A percentile compares a stretch with the other conserved stretches of the same genome.
Conservation (phyloP, 2,329 filamentous ascomycete genomes). For the Lizonia empirigonia region DNA sequence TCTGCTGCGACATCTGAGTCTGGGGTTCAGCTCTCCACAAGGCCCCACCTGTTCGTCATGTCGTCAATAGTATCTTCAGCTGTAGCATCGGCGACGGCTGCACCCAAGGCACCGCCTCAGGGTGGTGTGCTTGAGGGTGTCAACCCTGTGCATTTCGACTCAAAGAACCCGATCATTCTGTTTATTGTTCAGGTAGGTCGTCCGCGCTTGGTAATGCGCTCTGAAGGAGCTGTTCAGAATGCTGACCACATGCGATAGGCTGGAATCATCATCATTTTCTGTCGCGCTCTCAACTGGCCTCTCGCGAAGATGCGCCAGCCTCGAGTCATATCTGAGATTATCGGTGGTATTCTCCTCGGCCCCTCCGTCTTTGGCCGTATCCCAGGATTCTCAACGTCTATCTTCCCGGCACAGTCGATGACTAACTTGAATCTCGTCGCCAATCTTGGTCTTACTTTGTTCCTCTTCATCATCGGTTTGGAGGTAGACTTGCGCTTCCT, state of each 20-base stretch:
- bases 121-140: slow-evolving; percentile 73
- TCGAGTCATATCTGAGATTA: slow-evolving; percentile 82
- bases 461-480: slow-evolving; percentile 84
- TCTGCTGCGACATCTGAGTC: slow-evolving; percentile 1
- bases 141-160: slow-evolving; percentile 70
- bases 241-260: slow-evolving; percentile 55
- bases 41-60: slow-evolving; percentile 25
- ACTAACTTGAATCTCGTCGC: slow-evolving; percentile 77
- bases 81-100: slow-evolving; percentile 25
- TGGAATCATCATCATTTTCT: slow-evolving; percentile 75
- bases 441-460: slow-evolving; percentile 82
- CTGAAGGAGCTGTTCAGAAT: not conserved
- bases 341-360: slow-evolving; percentile 82
- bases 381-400: slow-evolving; percentile 74
- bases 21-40: slow-evolving; percentile 8
- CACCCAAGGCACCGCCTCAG: slow-evolving; percentile 55
- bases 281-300: slow-evolving; percentile 75
- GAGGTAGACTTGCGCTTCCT: slow-evolving; percentile 84
- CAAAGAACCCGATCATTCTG: slow-evolving; percentile 73
- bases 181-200: slow-evolving; percentile 74
- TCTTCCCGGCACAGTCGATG: slow-evolving; percentile 78
- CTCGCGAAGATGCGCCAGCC: slow-evolving; percentile 78
- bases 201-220: not conserved
- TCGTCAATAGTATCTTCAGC: slow-evolving; percentile 30
- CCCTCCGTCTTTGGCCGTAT: slow-evolving; percentile 89